Evolutionary conservation across 768 basidiomycete genomes (phyloP).

Genomic region (Amanita fuliginea): DNA sequence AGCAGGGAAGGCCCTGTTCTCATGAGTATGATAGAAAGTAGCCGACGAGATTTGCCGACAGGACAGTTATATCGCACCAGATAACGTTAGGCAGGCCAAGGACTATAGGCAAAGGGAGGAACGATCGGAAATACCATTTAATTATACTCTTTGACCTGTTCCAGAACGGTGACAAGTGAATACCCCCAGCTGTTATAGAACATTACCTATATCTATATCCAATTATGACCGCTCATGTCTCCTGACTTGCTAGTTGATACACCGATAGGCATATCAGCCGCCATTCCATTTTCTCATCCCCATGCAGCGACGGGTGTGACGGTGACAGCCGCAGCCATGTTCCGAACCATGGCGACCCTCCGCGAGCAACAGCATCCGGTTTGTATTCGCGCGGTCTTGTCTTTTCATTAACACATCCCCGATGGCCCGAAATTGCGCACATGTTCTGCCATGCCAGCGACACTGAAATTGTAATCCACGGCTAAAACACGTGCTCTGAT

Average conservation of each 20-base stretch:
- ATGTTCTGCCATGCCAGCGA: no score
- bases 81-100: slow-evolving; percentile 1
- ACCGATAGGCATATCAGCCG: neutral
- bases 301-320: neutral
- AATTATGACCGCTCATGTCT: slow-evolving; percentile 1
- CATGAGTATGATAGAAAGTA: slow-evolving; percentile 12
- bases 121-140: slow-evolving; percentile 2
- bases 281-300: neutral
- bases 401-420: neutral
- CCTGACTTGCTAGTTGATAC: neutral
- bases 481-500: slow-evolving; percentile 2
- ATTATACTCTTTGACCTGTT: slow-evolving; percentile 1
- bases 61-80: slow-evolving; percentile 7
- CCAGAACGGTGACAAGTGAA: neutral
- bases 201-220: neutral
- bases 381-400: neutral
- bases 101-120: no score
- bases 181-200: slow-evolving; percentile 1
- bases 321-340: neutral
- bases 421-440: no score
- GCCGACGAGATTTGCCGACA: slow-evolving; percentile 9
- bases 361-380: no score
- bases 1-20: slow-evolving; percentile 7
- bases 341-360: slow-evolving; percentile 1
- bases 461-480: no score